These are phyloP conservation scores for Citrus australasica DNA, from an alignment of 345 rosid genomes.

Conservation along the genomic window DNA sequence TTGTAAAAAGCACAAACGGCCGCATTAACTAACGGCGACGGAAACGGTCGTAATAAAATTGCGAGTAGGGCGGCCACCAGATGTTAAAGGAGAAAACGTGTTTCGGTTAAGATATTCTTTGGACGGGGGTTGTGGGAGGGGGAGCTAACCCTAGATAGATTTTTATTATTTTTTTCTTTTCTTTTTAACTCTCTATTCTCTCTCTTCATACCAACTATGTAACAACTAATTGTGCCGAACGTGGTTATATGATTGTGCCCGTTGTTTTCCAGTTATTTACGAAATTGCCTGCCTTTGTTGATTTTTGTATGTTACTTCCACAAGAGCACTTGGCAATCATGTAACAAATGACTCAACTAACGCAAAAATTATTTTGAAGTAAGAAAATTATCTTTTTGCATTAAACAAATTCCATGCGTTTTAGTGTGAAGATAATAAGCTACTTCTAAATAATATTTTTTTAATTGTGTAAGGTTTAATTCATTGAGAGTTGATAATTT, in stretches of 20 bases:
- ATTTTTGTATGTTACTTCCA: no score
- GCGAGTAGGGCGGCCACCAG: background rate
- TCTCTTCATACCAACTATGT: background rate
- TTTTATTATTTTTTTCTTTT: background rate
- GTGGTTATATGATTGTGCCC: background rate
- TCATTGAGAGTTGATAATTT: background rate
- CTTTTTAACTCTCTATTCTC: background rate
- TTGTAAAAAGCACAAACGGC: background rate
- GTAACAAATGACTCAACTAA: background rate
- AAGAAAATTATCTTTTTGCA: background rate
- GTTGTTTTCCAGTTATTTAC: background rate
- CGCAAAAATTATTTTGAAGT: background rate
- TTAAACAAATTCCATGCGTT: background rate
- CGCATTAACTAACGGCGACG: slow-evolving; percentile 6
- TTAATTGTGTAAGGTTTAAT: background rate
- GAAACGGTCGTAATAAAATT: background rate
- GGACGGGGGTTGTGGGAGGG: background rate
- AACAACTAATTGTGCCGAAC: background rate
- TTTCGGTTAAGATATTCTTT: slow-evolving; percentile 22
- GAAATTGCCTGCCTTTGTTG: background rate
- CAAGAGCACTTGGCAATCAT: background rate
- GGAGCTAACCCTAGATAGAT: slow-evolving; percentile 26
- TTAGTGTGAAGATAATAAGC: background rate
- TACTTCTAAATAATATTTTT: background rate
- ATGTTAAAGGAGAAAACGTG: slow-evolving; percentile 20